A percentile compares a stretch with the other conserved stretches of the same genome.
Evolutionary conservation across 2,329 filamentous ascomycete genomes (phyloP).

Genomic region (Rutstroemia sydowiana): DNA sequence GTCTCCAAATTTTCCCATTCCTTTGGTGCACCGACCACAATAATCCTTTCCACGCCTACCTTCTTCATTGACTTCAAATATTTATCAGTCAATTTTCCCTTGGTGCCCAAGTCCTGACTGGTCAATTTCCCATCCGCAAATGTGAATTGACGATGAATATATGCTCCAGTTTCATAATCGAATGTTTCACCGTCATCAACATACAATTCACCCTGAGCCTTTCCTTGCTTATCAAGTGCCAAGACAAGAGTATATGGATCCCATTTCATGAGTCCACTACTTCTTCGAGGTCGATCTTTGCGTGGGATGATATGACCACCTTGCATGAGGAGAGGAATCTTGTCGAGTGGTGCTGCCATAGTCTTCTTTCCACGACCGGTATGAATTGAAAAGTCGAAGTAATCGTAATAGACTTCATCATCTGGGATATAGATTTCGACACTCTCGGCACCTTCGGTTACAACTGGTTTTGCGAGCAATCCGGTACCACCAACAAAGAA

Average conservation of each 20-base stretch:
- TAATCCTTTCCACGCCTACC: constrained; percentile 75
- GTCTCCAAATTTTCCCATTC: constrained; percentile 59
- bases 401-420: constrained; percentile 86
- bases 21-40: constrained; percentile 72
- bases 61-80: constrained; percentile 74
- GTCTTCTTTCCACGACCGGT: constrained; percentile 61
- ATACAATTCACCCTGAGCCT: constrained; percentile 78
- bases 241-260: constrained; percentile 93
- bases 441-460: constrained; percentile 64
- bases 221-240: constrained; percentile 57
- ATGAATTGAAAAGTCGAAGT: constrained; percentile 78
- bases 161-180: constrained; percentile 77
- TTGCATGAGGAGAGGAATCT: constrained; percentile 84
- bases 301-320: constrained; percentile 88
- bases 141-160: constrained; percentile 75
- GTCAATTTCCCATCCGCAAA: constrained; percentile 54
- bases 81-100: constrained; percentile 55
- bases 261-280: constrained; percentile 80
- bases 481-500: constrained; percentile 85
- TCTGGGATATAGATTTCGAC: constrained; percentile 84
- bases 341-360: constrained; percentile 72
- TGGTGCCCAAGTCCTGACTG: constrained; percentile 57
- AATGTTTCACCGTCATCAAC: constrained; percentile 91
- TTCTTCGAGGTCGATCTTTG: constrained; percentile 79
- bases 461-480: constrained; percentile 86